These are phyloP conservation scores for Agastache rugosa DNA, from an alignment of 257 asterid species.

Conservation along the genomic window DNA sequence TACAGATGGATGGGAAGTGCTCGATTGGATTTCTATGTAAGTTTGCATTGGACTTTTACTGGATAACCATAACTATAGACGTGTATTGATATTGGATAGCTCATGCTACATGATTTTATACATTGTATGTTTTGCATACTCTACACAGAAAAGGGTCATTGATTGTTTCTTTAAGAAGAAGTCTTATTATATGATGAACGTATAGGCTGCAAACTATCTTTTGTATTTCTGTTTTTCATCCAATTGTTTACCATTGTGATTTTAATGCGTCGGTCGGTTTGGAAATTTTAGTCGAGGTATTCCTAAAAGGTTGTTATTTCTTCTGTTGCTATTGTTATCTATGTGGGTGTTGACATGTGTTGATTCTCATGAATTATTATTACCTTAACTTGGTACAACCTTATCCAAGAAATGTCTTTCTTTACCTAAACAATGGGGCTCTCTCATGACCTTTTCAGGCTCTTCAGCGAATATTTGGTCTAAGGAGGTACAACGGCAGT, in stretches of 20 bases:
- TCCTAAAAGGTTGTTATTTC: background rate
- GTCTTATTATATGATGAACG: background rate
- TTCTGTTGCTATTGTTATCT: background rate
- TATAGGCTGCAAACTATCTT: background rate
- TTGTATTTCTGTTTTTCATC: slow-evolving; percentile 8
- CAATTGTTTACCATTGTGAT: background rate
- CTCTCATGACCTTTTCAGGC: slow-evolving; percentile 58
- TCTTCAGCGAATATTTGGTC: slow-evolving; percentile 68
- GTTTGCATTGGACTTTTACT: slow-evolving; percentile 39
- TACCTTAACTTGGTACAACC: background rate
- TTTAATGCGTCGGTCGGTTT: background rate
- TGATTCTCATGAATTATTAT: slow-evolving; percentile 9
- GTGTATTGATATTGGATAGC: background rate
- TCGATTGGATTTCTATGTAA: slow-evolving; percentile 91
- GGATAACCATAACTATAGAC: background rate
- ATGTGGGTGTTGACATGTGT: slow-evolving; percentile 14
- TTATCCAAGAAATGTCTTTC: slow-evolving; percentile 8
- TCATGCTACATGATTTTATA: slow-evolving; percentile 15
- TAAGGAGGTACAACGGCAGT: slow-evolving; percentile 81
- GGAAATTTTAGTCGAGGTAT: slow-evolving; percentile 7
- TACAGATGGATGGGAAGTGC: slow-evolving; percentile 99
- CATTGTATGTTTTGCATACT: slow-evolving; percentile 12
- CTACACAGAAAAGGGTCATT: slow-evolving; percentile 8
- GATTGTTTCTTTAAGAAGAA: background rate
- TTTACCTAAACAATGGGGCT: slow-evolving; percentile 24